These are phyloP conservation scores for Pseudevernia furfuracea DNA, from an alignment of 495 filamentous ascomycete species.

Conservation along the genomic window DNA sequence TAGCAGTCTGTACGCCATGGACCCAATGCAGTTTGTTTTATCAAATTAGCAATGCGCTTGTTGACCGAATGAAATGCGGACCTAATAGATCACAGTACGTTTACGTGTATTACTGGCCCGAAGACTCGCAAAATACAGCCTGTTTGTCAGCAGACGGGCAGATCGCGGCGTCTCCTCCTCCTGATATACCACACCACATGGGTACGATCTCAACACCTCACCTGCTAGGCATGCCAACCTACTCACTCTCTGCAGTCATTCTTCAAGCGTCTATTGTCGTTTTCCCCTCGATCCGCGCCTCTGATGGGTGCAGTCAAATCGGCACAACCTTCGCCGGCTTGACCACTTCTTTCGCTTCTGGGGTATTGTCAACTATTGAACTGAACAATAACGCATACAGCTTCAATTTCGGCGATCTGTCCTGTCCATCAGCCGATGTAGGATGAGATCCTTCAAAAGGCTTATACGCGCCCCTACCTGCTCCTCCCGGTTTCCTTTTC, in stretches of 20 bases:
- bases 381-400: slow-evolving; percentile 5
- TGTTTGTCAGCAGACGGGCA: not conserved
- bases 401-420: slow-evolving; percentile 22
- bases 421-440: slow-evolving; percentile 14
- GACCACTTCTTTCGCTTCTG: slow-evolving; percentile 16
- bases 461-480: slow-evolving; percentile 14
- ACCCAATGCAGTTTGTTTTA: slow-evolving; percentile 12
- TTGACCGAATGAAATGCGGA: not conserved
- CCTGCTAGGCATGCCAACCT: not conserved
- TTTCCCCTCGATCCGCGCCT: slow-evolving; percentile 7
- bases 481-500: slow-evolving; percentile 15
- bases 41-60: not conserved
- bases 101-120: slow-evolving; percentile 12
- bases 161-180: not conserved
- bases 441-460: not conserved
- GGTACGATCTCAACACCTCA: not conserved
- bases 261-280: slow-evolving; percentile 14
- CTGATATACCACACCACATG: not conserved
- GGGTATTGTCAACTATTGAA: slow-evolving; percentile 15
- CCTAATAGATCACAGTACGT: not conserved
- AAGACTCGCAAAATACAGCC: not conserved
- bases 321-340: slow-evolving; percentile 1
- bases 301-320: slow-evolving; percentile 7
- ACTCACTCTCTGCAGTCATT: not conserved
- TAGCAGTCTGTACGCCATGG: not conserved